Evolutionary conservation across 176 grass and related monocot genomes (phyloP).

Genomic region (Musa beccarii): DNA sequence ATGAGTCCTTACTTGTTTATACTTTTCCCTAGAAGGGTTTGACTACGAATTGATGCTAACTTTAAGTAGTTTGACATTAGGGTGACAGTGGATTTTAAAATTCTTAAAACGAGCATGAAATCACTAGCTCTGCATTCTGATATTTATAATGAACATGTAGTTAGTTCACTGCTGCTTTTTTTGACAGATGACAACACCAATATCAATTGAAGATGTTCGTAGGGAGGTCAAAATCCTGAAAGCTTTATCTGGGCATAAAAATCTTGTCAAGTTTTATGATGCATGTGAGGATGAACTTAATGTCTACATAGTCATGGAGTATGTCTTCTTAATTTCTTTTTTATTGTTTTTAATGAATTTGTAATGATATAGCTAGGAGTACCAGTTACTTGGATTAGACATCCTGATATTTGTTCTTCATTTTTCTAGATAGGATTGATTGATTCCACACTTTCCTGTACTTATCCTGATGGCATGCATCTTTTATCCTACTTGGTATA

Average conservation of each 20-base stretch:
- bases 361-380: constrained; percentile 7
- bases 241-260: constrained; percentile 90
- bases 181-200: constrained; percentile 96
- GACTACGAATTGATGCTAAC: background rate
- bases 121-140: background rate
- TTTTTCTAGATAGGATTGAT: background rate
- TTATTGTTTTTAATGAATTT: constrained; percentile 3
- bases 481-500: too few relatives aligned
- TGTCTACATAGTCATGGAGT: constrained; percentile 99
- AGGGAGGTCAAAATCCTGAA: constrained; percentile 98
- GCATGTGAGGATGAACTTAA: constrained; percentile 99
- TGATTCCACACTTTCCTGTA: background rate
- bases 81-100: background rate
- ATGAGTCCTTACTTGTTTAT: background rate
- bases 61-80: background rate
- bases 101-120: background rate
- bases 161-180: constrained; percentile 4
- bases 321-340: constrained; percentile 45
- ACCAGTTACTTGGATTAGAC: background rate
- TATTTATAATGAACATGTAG: background rate
- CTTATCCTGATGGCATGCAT: background rate
- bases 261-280: constrained; percentile 99
- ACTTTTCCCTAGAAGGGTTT: background rate
- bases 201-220: constrained; percentile 98
- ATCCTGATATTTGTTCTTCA: background rate